Percentiles rank a stretch among this genome's conserved stretches.
phyloP scores from a whole-genome alignment of 2,329 filamentous ascomycete species.

The Ilyonectria robusta region DNA sequence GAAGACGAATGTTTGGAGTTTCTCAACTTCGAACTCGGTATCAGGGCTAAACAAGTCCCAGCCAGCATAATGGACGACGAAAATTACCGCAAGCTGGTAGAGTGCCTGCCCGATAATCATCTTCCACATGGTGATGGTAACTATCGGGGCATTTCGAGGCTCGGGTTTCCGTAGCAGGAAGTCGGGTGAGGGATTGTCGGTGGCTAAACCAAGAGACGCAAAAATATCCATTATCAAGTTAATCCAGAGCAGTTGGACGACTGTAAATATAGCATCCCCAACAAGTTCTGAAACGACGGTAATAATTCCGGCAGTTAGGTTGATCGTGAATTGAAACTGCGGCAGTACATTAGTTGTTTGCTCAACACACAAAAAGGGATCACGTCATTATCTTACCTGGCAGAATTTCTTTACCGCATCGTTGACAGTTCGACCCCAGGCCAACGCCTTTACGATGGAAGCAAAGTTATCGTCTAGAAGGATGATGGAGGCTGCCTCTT shows the following conservation, averaged over 20 bases:
- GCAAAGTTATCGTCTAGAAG: slow-evolving; percentile 77
- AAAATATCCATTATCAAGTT: slow-evolving; percentile 81
- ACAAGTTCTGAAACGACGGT: slow-evolving; percentile 76
- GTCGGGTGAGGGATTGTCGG: slow-evolving; percentile 71
- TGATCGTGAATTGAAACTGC: slow-evolving; percentile 78
- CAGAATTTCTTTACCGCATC: slow-evolving; percentile 79
- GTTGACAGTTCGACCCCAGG: slow-evolving; percentile 79
- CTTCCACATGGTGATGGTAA: slow-evolving; percentile 76
- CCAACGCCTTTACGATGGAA: slow-evolving; percentile 76
- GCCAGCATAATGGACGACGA: slow-evolving; percentile 74
- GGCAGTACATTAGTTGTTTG: slow-evolving; percentile 15
- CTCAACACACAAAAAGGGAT: background rate
- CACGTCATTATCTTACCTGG: slow-evolving; percentile 59
- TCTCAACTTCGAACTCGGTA: slow-evolving; percentile 50
- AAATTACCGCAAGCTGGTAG: slow-evolving; percentile 71
- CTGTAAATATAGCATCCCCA: slow-evolving; percentile 71
- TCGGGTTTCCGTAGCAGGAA: slow-evolving; percentile 69
- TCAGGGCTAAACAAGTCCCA: slow-evolving; percentile 69
- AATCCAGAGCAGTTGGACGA: slow-evolving; percentile 78
- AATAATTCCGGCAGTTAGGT: slow-evolving; percentile 76
- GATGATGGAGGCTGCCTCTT: slow-evolving; percentile 78
- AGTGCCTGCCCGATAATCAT: slow-evolving; percentile 75
- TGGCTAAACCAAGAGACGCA: slow-evolving; percentile 75
- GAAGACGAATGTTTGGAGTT: slow-evolving; percentile 78
- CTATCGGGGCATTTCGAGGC: slow-evolving; percentile 78